Percentiles rank a stretch among this genome's conserved stretches.
Conservation (phyloP, 352 stramenopile species). For the Globisporangium abappressorium region DNA sequence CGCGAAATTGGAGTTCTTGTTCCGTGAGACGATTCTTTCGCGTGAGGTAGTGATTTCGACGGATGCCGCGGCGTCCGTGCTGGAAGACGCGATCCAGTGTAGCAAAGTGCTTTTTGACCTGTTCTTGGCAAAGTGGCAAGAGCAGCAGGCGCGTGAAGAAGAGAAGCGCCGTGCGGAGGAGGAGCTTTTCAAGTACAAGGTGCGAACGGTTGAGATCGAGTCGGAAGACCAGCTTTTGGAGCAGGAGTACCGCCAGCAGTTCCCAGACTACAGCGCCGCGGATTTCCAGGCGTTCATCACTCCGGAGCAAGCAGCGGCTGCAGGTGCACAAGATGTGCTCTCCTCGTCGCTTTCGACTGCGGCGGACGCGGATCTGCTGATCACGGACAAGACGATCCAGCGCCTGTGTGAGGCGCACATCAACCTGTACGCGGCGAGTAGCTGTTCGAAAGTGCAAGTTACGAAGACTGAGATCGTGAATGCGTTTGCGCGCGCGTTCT, state of each 20-base stretch:
- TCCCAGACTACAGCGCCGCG: conserved; percentile 87
- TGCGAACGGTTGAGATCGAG: conserved; percentile 74
- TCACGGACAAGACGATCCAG: conserved; percentile 73
- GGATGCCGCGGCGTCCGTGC: conserved; percentile 17
- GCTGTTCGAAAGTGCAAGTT: conserved; percentile 42
- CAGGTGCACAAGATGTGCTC: conserved; percentile 12
- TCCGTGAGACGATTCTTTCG: conserved; percentile 35
- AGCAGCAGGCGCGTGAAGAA: conserved; percentile 77
- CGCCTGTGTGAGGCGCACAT: conserved; percentile 69
- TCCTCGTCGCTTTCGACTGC: conserved; percentile 16
- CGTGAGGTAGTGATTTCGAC: conserved; percentile 24
- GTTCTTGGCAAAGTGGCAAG: conserved; percentile 84
- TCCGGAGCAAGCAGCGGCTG: conserved; percentile 25
- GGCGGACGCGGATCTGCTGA: conserved; percentile 45
- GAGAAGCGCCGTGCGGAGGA: conserved; percentile 72
- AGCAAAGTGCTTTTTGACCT: conserved; percentile 78
- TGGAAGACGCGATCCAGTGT: conserved; percentile 47
- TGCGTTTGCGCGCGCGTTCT: conserved; percentile 69
- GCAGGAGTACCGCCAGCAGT: conserved; percentile 89
- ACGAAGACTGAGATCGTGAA: conserved; percentile 46
- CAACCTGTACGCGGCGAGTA: conserved; percentile 59
- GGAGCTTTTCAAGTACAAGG: conserved; percentile 85
- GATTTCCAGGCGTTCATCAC: conserved; percentile 74
- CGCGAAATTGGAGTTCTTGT: conserved; percentile 66
- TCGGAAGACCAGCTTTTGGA: conserved; percentile 85